Evolutionary conservation across 1,139 yeast species (phyloP).

Genomic region (Suhomyces bokatorum): DNA sequence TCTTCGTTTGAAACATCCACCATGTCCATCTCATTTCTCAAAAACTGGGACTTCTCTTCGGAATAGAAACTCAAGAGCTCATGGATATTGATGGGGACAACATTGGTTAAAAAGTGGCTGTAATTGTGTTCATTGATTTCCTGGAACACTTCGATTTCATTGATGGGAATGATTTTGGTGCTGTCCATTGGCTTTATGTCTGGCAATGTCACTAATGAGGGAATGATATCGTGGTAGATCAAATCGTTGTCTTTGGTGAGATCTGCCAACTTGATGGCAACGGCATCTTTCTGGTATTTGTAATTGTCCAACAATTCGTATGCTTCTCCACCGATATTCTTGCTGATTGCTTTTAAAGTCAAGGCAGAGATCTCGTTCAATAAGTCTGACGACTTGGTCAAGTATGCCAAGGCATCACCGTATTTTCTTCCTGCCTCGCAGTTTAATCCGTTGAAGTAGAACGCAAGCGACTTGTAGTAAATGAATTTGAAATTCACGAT

Average conservation of each 20-base stretch:
- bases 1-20: conserved; percentile 82
- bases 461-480: conserved; percentile 45
- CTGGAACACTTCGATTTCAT: conserved; percentile 33
- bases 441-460: conserved; percentile 54
- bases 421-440: conserved; percentile 53
- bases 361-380: conserved; percentile 30
- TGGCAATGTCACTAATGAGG: conserved; percentile 56
- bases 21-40: conserved; percentile 73
- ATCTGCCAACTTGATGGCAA: conserved; percentile 45
- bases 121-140: conserved; percentile 57
- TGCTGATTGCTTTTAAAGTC: conserved; percentile 30
- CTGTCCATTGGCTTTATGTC: conserved; percentile 75
- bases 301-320: conserved; percentile 45
- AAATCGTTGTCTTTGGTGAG: conserved; percentile 83
- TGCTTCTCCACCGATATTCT: conserved; percentile 19
- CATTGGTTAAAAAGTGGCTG: conserved; percentile 64
- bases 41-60: conserved; percentile 79
- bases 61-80: conserved; percentile 85
- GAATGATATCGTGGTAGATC: conserved; percentile 78
- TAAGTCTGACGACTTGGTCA: conserved; percentile 51
- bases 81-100: conserved; percentile 84
- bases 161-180: conserved; percentile 62
- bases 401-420: conserved; percentile 77
- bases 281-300: conserved; percentile 47
- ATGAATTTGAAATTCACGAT: conserved; percentile 48